Conservation (phyloP, 2,329 filamentous ascomycete genomes). For the Botrytis sinoallii region DNA sequence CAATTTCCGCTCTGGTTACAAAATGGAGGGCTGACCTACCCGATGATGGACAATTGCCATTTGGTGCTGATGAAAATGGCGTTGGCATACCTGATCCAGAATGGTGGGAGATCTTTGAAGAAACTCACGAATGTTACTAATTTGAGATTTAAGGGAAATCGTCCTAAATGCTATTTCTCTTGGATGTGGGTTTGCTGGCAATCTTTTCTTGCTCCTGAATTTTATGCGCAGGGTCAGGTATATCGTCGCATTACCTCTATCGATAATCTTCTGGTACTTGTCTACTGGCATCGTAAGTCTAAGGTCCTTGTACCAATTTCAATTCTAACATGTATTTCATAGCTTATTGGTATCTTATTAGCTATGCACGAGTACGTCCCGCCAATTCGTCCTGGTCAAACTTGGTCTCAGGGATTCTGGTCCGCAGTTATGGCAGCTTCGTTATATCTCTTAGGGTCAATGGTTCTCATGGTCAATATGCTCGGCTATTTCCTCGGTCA, state of each 20-base stretch:
- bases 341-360: constrained; percentile 57
- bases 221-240: constrained; percentile 66
- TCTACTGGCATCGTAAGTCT: constrained; percentile 56
- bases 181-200: constrained; percentile 61
- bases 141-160: constrained; percentile 46
- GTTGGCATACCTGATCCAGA: constrained; percentile 55
- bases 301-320: constrained; percentile 36
- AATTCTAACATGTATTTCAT: constrained; percentile 13
- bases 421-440: constrained; percentile 62
- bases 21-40: constrained; percentile 55
- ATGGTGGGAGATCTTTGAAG: constrained; percentile 47
- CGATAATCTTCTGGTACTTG: constrained; percentile 64
- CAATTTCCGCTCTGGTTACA: constrained; percentile 63
- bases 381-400: constrained; percentile 46
- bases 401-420: constrained; percentile 68
- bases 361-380: constrained; percentile 54
- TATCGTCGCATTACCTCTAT: constrained; percentile 63
- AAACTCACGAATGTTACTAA: background rate
- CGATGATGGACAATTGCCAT: constrained; percentile 44
- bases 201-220: constrained; percentile 65
- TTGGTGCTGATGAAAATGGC: constrained; percentile 49
- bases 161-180: constrained; percentile 63
- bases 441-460: constrained; percentile 60
- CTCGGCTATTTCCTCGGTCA: constrained; percentile 65
- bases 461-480: constrained; percentile 67